Percentiles rank a stretch among this genome's conserved stretches.
These are phyloP conservation scores for Alternaria rosae DNA, from an alignment of 2,329 filamentous ascomycete genomes.

Conservation along the genomic window DNA sequence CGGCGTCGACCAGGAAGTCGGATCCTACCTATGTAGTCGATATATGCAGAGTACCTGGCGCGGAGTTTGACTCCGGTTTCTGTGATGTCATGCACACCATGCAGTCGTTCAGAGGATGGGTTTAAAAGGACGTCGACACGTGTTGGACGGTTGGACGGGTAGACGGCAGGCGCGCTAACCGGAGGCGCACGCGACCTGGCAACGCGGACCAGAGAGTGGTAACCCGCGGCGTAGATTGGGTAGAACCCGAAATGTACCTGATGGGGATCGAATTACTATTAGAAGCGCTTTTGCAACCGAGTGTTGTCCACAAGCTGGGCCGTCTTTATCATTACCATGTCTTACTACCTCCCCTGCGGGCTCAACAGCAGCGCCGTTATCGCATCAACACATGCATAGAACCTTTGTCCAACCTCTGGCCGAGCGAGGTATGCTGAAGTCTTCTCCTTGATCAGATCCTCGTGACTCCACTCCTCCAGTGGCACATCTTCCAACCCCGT, in stretches of 20 bases:
- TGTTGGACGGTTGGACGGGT: neutral
- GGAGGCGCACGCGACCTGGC: neutral
- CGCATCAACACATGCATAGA: constrained; percentile 42
- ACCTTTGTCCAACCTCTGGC: constrained; percentile 32
- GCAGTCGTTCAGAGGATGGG: neutral
- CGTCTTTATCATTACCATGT: neutral
- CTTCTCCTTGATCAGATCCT: constrained; percentile 38
- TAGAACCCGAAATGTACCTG: neutral
- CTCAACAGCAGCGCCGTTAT: constrained; percentile 33
- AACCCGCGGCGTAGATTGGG: neutral
- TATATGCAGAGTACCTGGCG: neutral
- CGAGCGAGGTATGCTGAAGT: constrained; percentile 35
- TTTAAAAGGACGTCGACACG: neutral
- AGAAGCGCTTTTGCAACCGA: neutral
- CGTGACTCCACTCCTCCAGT: constrained; percentile 39
- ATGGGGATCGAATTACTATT: neutral
- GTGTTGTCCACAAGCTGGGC: neutral
- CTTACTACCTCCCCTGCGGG: constrained; percentile 7
- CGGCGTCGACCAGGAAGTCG: neutral
- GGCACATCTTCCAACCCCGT: constrained; percentile 35
- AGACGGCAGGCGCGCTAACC: neutral
- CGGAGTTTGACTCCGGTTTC: neutral
- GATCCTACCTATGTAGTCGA: neutral
- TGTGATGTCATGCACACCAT: neutral
- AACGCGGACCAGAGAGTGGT: neutral